phyloP scores from a whole-genome alignment of 2,329 filamentous ascomycete species.

The Diaporthe ilicicola region DNA sequence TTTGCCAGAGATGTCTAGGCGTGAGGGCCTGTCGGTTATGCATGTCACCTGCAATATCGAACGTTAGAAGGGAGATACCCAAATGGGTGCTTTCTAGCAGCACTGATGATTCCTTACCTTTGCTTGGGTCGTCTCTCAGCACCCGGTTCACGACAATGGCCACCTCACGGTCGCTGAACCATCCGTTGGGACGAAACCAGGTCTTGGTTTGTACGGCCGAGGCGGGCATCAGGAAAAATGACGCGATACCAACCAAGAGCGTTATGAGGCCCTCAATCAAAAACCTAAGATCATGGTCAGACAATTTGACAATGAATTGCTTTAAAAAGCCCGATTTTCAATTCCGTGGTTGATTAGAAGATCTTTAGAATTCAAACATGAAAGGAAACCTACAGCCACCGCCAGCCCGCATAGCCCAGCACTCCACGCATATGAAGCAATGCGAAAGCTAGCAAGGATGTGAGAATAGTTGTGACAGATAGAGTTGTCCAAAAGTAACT shows the following conservation, averaged over 20 bases:
- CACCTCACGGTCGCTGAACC: slow-evolving; percentile 67
- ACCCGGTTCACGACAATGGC: slow-evolving; percentile 66
- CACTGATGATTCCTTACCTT: slow-evolving; percentile 36
- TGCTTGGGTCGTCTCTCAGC: slow-evolving; percentile 64
- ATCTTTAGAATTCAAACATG: no score
- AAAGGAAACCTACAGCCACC: slow-evolving; percentile 48
- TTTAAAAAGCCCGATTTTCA: no score
- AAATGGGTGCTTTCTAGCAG: rapidly evolving
- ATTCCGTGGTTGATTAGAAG: no score
- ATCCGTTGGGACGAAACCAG: slow-evolving; percentile 59
- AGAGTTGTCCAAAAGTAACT: slow-evolving; percentile 50
- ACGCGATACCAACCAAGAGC: slow-evolving; percentile 55
- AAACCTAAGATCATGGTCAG: neutral
- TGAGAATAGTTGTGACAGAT: slow-evolving; percentile 43
- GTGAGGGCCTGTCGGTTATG: slow-evolving; percentile 63
- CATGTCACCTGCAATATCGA: slow-evolving; percentile 54
- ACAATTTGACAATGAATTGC: no score
- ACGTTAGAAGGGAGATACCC: neutral
- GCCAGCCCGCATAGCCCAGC: slow-evolving; percentile 48
- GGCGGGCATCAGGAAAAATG: slow-evolving; percentile 62
- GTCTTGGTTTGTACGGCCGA: slow-evolving; percentile 57
- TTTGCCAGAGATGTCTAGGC: slow-evolving; percentile 55
- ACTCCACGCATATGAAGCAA: slow-evolving; percentile 49
- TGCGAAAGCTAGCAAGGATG: slow-evolving; percentile 47
- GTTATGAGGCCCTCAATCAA: slow-evolving; percentile 65